Evolutionary conservation across 2,329 filamentous ascomycete species (phyloP), one percentile per base, ranked within the genome.

Genomic region (Pseudogymnoascus sp.): DNA sequence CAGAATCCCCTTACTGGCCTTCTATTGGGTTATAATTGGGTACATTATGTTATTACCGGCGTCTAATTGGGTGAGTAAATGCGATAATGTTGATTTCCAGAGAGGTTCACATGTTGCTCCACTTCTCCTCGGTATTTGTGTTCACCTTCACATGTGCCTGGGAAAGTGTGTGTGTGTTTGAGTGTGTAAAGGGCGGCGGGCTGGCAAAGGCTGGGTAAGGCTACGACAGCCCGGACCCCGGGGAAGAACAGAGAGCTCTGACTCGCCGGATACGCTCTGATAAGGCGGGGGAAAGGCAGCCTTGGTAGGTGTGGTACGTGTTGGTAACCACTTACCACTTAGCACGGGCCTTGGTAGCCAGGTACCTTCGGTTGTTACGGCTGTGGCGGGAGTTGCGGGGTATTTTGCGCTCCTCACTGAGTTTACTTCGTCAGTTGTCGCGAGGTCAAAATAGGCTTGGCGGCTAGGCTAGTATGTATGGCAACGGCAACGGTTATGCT

Each of bases 361-460:
- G 21, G 45, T 51, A 51, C 45, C 12, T 26, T n/a, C 45, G 45
- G 45, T 51, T 51, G 21, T 47, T 26, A 8, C 45, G 45, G 45
- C 23, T 51, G 45, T 51, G 45, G 45, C 45, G 21, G 21, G 18
- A 11, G 21, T 5, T 26, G 45, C 21, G 21, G 45, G 45, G 45
- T 51, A 51, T 14, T 26, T 26, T 5, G n/a, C n/a, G n/a, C 23
- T 26, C 23, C 1, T 26, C 4, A 21, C 21, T 21, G 21, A 3
- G 3, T 21, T 3, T 21, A n/a, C 21, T 14, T 7, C 5, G 21
- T 26, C 21, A 51, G 45, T 51, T 14, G 21, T 51, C 3, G 21
- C 45, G 21, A 26, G n/a, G 45, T 51, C 45, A 51, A 47, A 51
- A n/a, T 51, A 51, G 45, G 42, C 42, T 47, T 47, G 42, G 42